phyloP scores from a whole-genome alignment of 805 yeast genomes.

The Ogataea saltuana region DNA sequence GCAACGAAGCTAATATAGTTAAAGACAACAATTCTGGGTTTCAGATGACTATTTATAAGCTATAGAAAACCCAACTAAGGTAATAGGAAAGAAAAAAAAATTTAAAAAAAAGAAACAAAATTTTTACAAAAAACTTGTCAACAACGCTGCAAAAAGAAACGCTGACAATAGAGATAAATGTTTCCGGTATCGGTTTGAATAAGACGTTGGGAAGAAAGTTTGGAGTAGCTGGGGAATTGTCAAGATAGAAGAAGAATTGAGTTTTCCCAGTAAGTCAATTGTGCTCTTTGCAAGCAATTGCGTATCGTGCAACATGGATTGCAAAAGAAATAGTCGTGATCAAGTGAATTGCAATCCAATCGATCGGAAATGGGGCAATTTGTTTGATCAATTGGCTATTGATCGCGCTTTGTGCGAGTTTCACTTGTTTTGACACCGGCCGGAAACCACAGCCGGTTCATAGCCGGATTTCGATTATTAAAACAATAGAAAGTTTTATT shows the following conservation, averaged over 20 bases:
- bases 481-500: slow-evolving; percentile 6
- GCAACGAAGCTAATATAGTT: not conserved
- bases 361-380: slow-evolving; percentile 6
- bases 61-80: slow-evolving; percentile 7
- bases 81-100: slow-evolving; percentile 12
- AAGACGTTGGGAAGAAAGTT: not conserved
- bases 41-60: slow-evolving; percentile 16
- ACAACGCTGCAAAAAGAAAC: slow-evolving; percentile 13
- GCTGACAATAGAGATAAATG: slow-evolving; percentile 10
- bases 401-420: slow-evolving; percentile 4
- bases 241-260: too few species aligned
- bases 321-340: too few species aligned
- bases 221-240: too few species aligned
- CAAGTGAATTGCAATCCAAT: too few species aligned
- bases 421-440: slow-evolving; percentile 3
- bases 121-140: slow-evolving; percentile 6
- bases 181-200: slow-evolving; percentile 1
- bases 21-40: slow-evolving; percentile 5
- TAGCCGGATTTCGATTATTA: not conserved
- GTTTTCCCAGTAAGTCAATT: too few species aligned
- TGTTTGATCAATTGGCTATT: slow-evolving; percentile 3
- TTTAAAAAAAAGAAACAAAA: slow-evolving; percentile 13
- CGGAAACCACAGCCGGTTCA: slow-evolving; percentile 1
- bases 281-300: not conserved
- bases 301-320: not conserved